Evolutionary conservation across 306 rosid genomes (phyloP).

Genomic region (Vigna hirtella): DNA sequence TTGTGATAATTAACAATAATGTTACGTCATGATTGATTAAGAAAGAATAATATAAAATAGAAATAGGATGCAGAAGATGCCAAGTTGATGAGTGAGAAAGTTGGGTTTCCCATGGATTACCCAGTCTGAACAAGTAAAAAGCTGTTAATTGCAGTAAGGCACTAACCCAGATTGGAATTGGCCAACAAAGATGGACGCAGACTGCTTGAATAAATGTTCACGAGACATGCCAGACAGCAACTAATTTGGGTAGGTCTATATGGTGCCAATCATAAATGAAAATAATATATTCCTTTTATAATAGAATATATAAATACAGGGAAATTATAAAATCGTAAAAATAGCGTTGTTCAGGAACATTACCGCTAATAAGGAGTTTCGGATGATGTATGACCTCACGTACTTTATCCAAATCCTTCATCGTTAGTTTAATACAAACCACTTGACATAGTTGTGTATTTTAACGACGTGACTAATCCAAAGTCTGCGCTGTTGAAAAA

Average conservation of each 20-base stretch:
- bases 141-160: constrained; percentile 7
- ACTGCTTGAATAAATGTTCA: constrained; percentile 31
- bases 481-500: background rate
- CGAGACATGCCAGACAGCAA: constrained; percentile 6
- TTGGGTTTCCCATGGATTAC: constrained; percentile 7
- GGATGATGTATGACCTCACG: background rate
- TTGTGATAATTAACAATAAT: background rate
- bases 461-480: background rate
- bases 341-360: no score
- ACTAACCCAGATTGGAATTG: constrained; percentile 29
- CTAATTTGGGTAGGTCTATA: constrained; percentile 36
- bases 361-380: background rate
- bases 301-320: background rate
- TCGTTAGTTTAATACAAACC: background rate
- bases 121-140: background rate
- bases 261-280: constrained; percentile 21
- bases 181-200: constrained; percentile 21
- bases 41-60: constrained; percentile 1
- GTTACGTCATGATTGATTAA: constrained; percentile 11
- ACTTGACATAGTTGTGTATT: background rate
- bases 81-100: constrained; percentile 12
- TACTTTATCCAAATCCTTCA: background rate
- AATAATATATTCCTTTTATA: background rate
- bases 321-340: background rate
- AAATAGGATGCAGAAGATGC: constrained; percentile 5